Evolutionary conservation across 1,284 basidiomycete genomes (phyloP), one percentile per base, ranked within the genome.

Genomic region (Pyrrhoderma lamaoense): DNA sequence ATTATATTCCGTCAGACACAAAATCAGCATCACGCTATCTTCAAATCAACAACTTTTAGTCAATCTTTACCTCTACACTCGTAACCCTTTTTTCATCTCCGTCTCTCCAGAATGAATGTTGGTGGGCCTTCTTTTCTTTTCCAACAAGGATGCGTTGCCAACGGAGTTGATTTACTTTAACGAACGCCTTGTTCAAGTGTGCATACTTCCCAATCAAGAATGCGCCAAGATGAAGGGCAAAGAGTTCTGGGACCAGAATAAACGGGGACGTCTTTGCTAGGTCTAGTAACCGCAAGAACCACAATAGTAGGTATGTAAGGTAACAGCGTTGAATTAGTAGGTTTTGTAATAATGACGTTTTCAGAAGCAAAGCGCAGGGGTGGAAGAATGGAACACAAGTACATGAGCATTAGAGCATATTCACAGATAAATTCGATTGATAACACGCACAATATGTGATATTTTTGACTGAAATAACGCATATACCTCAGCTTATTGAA

Each of bases 261-360:
- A 94, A 76, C 3, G 90, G 88, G 0, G 91, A 94, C 13, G 80
- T 77, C 67, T 95, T 95, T 35, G 93, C 90, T 37, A 93, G 70
- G 63, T 89, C 88, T 92, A 57, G 2, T 23, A 14, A n/a, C 31
- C 27, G 11, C 11, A 11, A 11, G 23, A 34, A 37, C n/a, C n/a
- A n/a, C n/a, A n/a, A n/a, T n/a, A n/a, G n/a, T n/a, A n/a, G n/a
- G n/a, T n/a, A n/a, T n/a, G n/a, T n/a, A 19, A 3, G 40, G 21
- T 2, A 14, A 27, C 49, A 51, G 14, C n/a, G 40, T 2, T 7
- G 5, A 51, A 18, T 45, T 25, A 40, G 18, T 19, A 31, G 38
- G 36, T 45, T 5, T 46, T 8, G 47, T 27, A 49, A 11, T 46
- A 8, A 40, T 19, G 34, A 42, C 50, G 14, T 21, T 16, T 45